A percentile compares a stretch with the other conserved stretches of the same genome.
Conservation (phyloP, 225 moss, liverwort and hornwort species). For the Physcomitrium patens region DNA sequence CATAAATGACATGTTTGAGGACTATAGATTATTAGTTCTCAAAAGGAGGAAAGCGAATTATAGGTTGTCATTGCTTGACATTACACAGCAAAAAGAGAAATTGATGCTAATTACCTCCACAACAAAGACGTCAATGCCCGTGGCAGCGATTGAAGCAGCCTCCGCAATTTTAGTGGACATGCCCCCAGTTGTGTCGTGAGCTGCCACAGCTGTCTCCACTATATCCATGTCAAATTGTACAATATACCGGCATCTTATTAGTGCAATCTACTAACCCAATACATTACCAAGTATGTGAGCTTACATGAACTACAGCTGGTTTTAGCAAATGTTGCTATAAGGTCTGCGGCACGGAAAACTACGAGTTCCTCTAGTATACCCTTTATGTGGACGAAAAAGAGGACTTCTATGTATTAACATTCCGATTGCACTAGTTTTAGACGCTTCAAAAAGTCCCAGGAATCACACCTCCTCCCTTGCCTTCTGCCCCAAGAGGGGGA, state of each 20-base stretch:
- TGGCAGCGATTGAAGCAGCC: conserved; percentile 86
- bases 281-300: not conserved
- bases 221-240: conserved; percentile 24
- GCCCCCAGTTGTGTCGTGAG: conserved; percentile 97
- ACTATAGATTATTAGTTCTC: no score
- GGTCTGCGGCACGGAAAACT: no score
- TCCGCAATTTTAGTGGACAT: conserved; percentile 98
- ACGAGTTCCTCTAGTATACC: no score
- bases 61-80: not conserved
- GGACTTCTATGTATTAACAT: no score
- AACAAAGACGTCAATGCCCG: conserved; percentile 80
- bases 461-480: conserved; percentile 47
- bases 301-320: conserved; percentile 14
- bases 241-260: conserved; percentile 1
- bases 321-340: no score
- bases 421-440: no score
- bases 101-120: conserved; percentile 61
- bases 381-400: no score
- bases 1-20: no score
- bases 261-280: not conserved
- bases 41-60: not conserved
- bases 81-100: not conserved
- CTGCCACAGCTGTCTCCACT: conserved; percentile 85
- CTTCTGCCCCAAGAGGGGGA: conserved; percentile 60
- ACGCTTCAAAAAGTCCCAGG: not conserved